phyloP scores from a whole-genome alignment of 805 yeast species.

The Saturnispora diversa region DNA sequence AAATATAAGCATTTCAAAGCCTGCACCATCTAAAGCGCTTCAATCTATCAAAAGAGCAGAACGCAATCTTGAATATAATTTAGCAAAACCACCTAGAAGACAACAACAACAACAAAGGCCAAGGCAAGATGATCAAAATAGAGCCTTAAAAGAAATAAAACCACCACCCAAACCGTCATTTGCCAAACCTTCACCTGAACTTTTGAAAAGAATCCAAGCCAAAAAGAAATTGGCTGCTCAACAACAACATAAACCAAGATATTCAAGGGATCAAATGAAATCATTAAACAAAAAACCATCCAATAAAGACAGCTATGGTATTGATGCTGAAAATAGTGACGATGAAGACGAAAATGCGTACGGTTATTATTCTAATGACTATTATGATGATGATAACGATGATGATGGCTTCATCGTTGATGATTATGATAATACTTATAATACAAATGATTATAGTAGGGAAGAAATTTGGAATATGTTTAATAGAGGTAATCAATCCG shows the following conservation, averaged over 20 bases:
- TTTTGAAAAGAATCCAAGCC: slow-evolving; percentile 41
- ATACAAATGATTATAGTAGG: slow-evolving; percentile 50
- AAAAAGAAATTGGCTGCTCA: slow-evolving; percentile 18
- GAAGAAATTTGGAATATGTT: slow-evolving; percentile 89
- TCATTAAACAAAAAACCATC: not conserved
- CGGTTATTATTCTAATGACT: slow-evolving; percentile 33
- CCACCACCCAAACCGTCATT: slow-evolving; percentile 18
- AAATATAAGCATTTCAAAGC: slow-evolving; percentile 2
- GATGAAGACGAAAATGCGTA: too few species aligned
- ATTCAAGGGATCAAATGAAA: not conserved
- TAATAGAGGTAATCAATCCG: slow-evolving; percentile 52
- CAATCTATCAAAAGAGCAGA: slow-evolving; percentile 13
- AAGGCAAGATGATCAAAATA: not conserved
- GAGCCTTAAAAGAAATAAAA: not conserved
- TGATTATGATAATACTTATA: slow-evolving; percentile 39
- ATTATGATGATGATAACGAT: slow-evolving; percentile 28
- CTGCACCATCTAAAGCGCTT: slow-evolving; percentile 13
- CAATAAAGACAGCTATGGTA: slow-evolving; percentile 23
- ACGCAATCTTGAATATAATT: too few species aligned
- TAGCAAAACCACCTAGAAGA: too few species aligned
- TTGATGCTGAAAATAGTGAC: slow-evolving; percentile 28
- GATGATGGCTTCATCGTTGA: slow-evolving; percentile 54
- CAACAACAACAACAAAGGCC: not conserved
- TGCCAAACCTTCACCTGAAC: slow-evolving; percentile 50
- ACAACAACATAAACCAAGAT: not conserved